phyloP scores from a whole-genome alignment of 202 grass and related monocot genomes.

The Carex sylvatica region DNA sequence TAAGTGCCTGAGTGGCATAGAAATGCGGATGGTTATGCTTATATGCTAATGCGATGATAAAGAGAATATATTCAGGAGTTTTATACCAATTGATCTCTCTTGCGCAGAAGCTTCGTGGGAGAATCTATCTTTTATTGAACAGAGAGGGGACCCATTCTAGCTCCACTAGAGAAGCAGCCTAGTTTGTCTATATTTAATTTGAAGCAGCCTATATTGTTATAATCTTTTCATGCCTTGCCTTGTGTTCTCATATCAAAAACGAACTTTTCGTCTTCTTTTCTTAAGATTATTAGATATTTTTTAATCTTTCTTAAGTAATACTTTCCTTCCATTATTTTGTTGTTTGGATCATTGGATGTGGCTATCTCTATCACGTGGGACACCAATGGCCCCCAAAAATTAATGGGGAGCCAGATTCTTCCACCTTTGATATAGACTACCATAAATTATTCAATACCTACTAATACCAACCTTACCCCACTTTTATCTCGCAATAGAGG shows the following conservation, averaged over 20 bases:
- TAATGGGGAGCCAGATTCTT: conserved; percentile 27
- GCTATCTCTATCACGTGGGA: conserved; percentile 21
- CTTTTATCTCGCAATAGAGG: conserved; percentile 5
- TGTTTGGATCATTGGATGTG: background rate
- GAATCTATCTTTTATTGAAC: conserved; percentile 7
- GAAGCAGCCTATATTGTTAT: background rate
- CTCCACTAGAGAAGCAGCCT: background rate
- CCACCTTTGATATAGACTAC: conserved; percentile 20
- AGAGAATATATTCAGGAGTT: background rate
- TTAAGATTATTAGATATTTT: background rate
- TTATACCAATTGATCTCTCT: background rate
- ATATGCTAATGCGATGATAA: background rate
- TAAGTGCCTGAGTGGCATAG: background rate
- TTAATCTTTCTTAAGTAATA: background rate
- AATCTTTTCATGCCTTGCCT: background rate
- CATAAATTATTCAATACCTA: conserved; percentile 18
- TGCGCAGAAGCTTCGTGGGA: conserved; percentile 15
- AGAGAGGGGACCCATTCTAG: conserved; percentile 11
- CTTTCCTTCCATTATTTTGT: conserved; percentile 22
- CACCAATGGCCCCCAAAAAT: background rate
- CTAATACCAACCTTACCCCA: conserved; percentile 7
- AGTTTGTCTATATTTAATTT: conserved; percentile 10
- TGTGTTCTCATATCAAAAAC: background rate
- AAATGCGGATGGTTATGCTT: background rate
- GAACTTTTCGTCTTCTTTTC: conserved; percentile 7